Evolutionary conservation across 352 stramenopile genomes (phyloP), one percentile per base, ranked within the genome.

Genomic region (Pythium periplocum): DNA sequence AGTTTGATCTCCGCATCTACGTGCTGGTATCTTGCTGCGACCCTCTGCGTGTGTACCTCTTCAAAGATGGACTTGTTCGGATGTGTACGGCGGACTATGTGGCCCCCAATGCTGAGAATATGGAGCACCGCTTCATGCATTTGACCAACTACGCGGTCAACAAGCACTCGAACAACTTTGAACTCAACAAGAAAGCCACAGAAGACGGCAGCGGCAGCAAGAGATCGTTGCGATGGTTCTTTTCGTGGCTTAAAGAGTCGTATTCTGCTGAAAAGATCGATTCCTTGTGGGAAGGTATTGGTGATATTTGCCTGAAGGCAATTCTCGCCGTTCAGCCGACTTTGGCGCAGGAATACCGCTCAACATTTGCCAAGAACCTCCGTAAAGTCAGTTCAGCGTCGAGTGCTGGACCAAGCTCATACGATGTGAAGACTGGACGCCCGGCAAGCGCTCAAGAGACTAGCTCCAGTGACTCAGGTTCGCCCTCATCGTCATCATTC

Each of bases 1-100:
- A 98, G 70, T 98, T 98, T 66, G 91, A 98, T 53, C 66, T 98
- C 34, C 85, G 91, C 12, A 89, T 98, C 54, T 98, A 98, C 71
- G 78, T 97, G 32, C 70, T 97, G 4, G 66, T 96, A 10, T 87
- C 90, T 4, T 90, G 73, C n/a, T 86, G 87, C 54, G 66, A 83
- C 31, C 90, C 90, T 4, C 69, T 97, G 50, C 76, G 87, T 8
- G 80, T 95, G 6, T 97, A 97, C 64, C 63, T 97, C 42, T 97
- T 96, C 66, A 75, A 95, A 38, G 87, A 97, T 53, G 90, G 90
- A 5, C 67, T 97, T 40, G 88, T 94, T 34, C 78, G 89, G 39
- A 95, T 97, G 75, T 94, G 82, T 43, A 96, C 87, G 3, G 73
- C 84, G 5, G 76, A 93, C 58, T 98, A 98, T 56, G 81, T 91